phyloP scores from a whole-genome alignment of 495 filamentous ascomycete species.

The Talaromyces thailandensis region DNA sequence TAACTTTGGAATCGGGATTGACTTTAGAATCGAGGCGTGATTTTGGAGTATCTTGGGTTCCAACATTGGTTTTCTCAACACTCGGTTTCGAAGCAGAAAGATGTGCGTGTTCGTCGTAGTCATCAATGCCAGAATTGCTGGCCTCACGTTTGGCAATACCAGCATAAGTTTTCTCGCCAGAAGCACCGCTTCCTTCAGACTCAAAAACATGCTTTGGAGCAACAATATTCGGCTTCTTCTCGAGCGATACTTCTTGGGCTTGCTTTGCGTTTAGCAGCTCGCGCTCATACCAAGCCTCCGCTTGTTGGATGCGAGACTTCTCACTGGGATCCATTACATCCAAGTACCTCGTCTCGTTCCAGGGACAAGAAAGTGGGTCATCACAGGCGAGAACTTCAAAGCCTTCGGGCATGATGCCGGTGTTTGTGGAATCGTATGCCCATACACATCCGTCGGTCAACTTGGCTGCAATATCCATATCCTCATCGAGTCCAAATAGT shows the following conservation, averaged over 20 bases:
- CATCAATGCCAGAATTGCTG: neutral
- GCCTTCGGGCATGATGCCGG: constrained; percentile 86
- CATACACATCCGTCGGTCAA: constrained; percentile 91
- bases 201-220: neutral
- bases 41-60: neutral
- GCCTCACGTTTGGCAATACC: constrained; percentile 1
- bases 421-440: constrained; percentile 74
- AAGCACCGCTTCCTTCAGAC: neutral
- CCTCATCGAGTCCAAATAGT: constrained; percentile 68
- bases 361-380: constrained; percentile 57
- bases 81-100: neutral
- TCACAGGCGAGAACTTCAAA: constrained; percentile 60
- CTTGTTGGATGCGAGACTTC: constrained; percentile 19
- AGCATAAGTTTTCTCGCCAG: neutral
- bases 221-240: neutral
- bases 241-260: neutral
- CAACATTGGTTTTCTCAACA: neutral
- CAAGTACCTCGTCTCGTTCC: constrained; percentile 62
- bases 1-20: neutral
- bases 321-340: constrained; percentile 45
- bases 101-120: constrained; percentile 5
- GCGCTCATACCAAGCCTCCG: constrained; percentile 18
- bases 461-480: constrained; percentile 73
- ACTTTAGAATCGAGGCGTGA: neutral
- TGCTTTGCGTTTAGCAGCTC: constrained; percentile 14